Evolutionary conservation across 306 rosid genomes (phyloP).

Genomic region (Cucurbita pepo): DNA sequence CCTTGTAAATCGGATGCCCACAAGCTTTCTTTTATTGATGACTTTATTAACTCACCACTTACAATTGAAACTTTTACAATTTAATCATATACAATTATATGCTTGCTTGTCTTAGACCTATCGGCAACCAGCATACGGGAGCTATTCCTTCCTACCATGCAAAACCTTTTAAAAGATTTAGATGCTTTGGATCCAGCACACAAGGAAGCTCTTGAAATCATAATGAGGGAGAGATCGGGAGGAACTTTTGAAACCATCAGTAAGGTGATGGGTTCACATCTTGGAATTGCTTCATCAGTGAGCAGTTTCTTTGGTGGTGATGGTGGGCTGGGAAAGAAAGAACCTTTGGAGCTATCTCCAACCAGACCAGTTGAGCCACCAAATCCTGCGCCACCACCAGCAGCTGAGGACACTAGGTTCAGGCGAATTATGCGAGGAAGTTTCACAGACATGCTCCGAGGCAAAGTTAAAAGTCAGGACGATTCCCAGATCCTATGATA

Average conservation of each 20-base stretch:
- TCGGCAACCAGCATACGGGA: slow-evolving; percentile 61
- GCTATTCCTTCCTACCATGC: slow-evolving; percentile 66
- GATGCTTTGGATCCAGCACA: slow-evolving; percentile 95
- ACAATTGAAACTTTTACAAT: slow-evolving; percentile 1
- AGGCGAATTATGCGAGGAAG: slow-evolving; percentile 84
- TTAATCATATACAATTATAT: slow-evolving; percentile 4
- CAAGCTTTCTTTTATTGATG: neutral
- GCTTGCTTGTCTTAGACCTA: slow-evolving; percentile 38
- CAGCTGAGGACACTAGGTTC: slow-evolving; percentile 73
- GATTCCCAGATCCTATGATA: slow-evolving; percentile 36
- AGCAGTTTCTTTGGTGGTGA: slow-evolving; percentile 83
- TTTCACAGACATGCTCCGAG: slow-evolving; percentile 82
- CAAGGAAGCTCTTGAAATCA: slow-evolving; percentile 95
- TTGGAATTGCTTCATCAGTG: slow-evolving; percentile 73
- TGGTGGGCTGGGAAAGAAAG: slow-evolving; percentile 82
- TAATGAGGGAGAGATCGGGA: slow-evolving; percentile 88
- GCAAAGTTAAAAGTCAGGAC: slow-evolving; percentile 54
- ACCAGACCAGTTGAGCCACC: slow-evolving; percentile 39
- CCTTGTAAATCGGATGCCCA: neutral
- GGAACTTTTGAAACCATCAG: slow-evolving; percentile 77
- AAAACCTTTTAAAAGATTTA: slow-evolving; percentile 58
- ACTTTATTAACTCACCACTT: neutral
- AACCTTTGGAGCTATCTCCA: slow-evolving; percentile 19
- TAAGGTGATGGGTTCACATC: slow-evolving; percentile 91
- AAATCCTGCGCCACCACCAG: slow-evolving; percentile 7